Base-by-base conservation (phyloP, 129 eudicot genomes). In the Escallonia herrerae region DNA sequence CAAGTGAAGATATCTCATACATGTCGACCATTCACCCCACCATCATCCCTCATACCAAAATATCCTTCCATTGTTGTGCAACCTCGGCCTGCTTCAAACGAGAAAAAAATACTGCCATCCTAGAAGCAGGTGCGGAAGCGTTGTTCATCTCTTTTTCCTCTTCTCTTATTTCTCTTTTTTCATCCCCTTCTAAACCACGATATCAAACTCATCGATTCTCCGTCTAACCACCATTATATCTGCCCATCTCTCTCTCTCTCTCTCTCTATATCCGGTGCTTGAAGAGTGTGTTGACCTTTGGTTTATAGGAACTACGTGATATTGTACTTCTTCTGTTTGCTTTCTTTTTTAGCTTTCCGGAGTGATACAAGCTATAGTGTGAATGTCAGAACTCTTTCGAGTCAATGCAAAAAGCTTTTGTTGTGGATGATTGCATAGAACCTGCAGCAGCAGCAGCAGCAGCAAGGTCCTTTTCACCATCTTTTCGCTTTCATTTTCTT, bases 21-120 rank as follows among this genome's bases (percentile, higher is more conserved):
- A 45, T 45, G 80, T 80, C 76, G 43, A 33, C 58, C 5, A 54
- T 43, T 62, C 54, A 33, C 43, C 33, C 33, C 33, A 22, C 33
- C 33, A 22, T 47, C 37, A 54, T 40, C 64, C 15, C 33, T 1
- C 64, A 8, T 11, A 22, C 22, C 37, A 5, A 8, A 12, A 38
- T 55, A n/a, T 60, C 6, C 45, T 38, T 22, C 72, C 60, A 56
- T 61, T 60, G 60, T 81, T 66, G 76, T 58, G 73, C 87, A 82
- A 82, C 87, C 87, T 82, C 83, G 77, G 78, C 83, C 78, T 74
- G 75, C 64, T 73, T 69, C 64, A 22, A 50, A 63, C 55, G 75
- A 14, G 39, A 56, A 56, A 51, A 60, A 69, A 69, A 73, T 8
- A 51, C 7, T 40, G 73, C 45, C 42, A 63, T 53, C 49, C 58